Percentiles rank a stretch among this genome's conserved stretches.
phyloP scores from a whole-genome alignment of 2,329 filamentous ascomycete genomes.

The Hypoxylon sp. region DNA sequence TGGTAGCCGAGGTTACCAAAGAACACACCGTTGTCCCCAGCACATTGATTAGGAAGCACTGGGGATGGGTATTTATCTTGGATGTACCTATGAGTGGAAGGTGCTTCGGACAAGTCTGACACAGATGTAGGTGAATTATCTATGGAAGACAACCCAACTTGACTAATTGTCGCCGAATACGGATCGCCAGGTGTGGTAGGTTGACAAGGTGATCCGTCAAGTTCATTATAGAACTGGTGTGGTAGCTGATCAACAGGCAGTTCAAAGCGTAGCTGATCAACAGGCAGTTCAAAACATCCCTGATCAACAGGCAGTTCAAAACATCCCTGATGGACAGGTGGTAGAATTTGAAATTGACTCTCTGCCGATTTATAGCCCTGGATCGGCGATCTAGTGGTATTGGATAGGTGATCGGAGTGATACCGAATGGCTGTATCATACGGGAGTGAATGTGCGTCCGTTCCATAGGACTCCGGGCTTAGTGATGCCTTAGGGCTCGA shows the following conservation, averaged over 20 bases:
- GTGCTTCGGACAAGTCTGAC: background rate
- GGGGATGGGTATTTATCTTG: background rate
- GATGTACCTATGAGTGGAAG: background rate
- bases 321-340: too few relatives aligned
- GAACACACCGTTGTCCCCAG: background rate
- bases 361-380: too few relatives aligned
- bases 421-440: background rate
- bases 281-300: background rate
- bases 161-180: background rate
- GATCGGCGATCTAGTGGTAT: too few relatives aligned
- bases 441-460: background rate
- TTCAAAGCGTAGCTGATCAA: background rate
- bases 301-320: too few relatives aligned
- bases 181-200: background rate
- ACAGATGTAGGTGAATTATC: background rate
- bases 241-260: background rate
- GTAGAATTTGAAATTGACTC: too few relatives aligned
- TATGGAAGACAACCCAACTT: background rate
- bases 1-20: background rate
- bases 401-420: background rate
- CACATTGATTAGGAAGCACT: background rate
- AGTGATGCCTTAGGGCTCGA: constrained; percentile 4
- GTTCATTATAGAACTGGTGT: background rate
- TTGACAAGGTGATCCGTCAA: background rate
- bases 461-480: constrained; percentile 12